Percentiles rank a stretch among this genome's conserved stretches.
These are phyloP conservation scores for Tulasnella sp. DNA, from an alignment of 768 basidiomycete species.

Conservation along the genomic window DNA sequence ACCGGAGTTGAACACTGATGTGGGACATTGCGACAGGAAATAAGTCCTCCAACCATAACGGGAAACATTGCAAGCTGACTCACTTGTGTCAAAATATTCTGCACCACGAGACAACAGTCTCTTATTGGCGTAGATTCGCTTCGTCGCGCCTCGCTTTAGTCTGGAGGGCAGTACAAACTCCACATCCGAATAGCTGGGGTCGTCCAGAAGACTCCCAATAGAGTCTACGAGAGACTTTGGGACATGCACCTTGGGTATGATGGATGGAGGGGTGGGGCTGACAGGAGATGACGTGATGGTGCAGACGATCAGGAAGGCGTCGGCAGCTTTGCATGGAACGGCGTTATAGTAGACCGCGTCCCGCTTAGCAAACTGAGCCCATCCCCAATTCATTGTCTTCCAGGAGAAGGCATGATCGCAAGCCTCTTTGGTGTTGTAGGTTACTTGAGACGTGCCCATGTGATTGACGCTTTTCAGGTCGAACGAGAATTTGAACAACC, in stretches of 20 bases:
- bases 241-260: conserved; percentile 42
- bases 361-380: conserved; percentile 70
- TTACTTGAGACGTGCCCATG: not conserved
- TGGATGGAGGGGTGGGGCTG: conserved; percentile 37
- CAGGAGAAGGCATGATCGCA: conserved; percentile 67
- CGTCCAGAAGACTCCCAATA: conserved; percentile 65
- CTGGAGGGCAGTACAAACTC: conserved; percentile 60
- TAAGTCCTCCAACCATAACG: not conserved
- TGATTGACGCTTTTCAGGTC: conserved; percentile 55
- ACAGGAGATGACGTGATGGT: conserved; percentile 62
- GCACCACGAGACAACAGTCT: conserved; percentile 54
- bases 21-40: not conserved
- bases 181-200: conserved; percentile 77
- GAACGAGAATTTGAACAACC: conserved; percentile 76
- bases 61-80: not conserved
- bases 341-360: conserved; percentile 58
- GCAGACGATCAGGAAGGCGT: conserved; percentile 67
- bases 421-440: conserved; percentile 55
- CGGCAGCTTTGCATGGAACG: conserved; percentile 34
- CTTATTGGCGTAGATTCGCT: conserved; percentile 56
- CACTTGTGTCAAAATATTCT: conserved; percentile 72
- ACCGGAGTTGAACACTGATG: conserved; percentile 59
- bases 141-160: conserved; percentile 30
- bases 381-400: conserved; percentile 81
- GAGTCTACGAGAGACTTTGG: conserved; percentile 58